phyloP scores from a whole-genome alignment of 208 protist species.

The Crithidia fasciculata region DNA sequence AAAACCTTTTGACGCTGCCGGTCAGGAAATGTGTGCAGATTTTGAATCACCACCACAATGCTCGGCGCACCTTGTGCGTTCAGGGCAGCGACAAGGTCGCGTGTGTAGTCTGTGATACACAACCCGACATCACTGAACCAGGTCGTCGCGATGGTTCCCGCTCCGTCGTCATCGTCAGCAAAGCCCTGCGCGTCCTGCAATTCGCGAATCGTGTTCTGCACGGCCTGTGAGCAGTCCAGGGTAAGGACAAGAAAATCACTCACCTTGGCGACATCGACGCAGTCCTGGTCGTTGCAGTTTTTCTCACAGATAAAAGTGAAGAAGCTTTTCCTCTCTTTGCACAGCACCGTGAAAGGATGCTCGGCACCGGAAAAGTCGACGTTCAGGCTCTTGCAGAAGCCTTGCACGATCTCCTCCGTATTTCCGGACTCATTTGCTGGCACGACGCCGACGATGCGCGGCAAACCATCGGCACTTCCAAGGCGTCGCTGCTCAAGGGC shows the following conservation, averaged over 20 bases:
- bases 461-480: constrained; percentile 51
- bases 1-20: constrained; percentile 79
- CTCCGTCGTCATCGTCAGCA: constrained; percentile 41
- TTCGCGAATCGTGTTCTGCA: constrained; percentile 81
- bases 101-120: constrained; percentile 89
- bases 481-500: constrained; percentile 60
- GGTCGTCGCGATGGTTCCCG: constrained; percentile 63
- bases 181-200: constrained; percentile 50
- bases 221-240: constrained; percentile 79
- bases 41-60: constrained; percentile 78
- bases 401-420: constrained; percentile 67
- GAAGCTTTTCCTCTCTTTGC: constrained; percentile 61
- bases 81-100: constrained; percentile 70
- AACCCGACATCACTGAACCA: constrained; percentile 88
- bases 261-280: constrained; percentile 83
- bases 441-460: constrained; percentile 79
- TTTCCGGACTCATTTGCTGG: constrained; percentile 88
- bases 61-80: constrained; percentile 81
- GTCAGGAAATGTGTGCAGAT: constrained; percentile 80
- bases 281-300: constrained; percentile 83
- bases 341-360: constrained; percentile 66
- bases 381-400: constrained; percentile 57
- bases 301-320: constrained; percentile 88
- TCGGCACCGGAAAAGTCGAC: constrained; percentile 35
- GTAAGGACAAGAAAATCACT: constrained; percentile 82